Base-by-base conservation (phyloP, 2,329 filamentous ascomycete species). In the Colletotrichum coccodes region DNA sequence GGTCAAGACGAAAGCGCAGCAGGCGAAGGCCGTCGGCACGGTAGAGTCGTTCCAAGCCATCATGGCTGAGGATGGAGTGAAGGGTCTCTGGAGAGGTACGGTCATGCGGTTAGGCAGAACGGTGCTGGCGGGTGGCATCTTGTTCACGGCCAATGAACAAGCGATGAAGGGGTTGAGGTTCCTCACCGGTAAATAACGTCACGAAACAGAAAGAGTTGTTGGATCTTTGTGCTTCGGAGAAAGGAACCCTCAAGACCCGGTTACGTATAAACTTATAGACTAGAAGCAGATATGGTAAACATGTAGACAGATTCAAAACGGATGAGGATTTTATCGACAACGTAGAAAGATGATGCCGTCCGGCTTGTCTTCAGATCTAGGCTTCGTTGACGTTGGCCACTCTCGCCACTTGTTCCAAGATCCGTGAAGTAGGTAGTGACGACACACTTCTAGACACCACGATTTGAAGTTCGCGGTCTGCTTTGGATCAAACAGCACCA, bases 81-180 rank as follows among this genome's bases (percentile, higher is more conserved):
- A 32, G 26, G 63, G 63, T 4, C 42, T 66, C 23, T 66, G 63
- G 63, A 54, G 63, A 23, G 63, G 63, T 1, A 66, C 63, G 1
- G 57, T 66, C 30, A 66, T 66, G 63, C 38, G 63, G 14, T 14
- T 66, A 2, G 63, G 63, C 16, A 21, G 63, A 12, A 66, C 63
- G 6, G 63, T 66, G 3, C 14, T 66, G 63, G 40, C 63, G 4
- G 63, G 63, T 11, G 63, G 63, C n/a, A 62, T 66, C 5, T n/a
- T 66, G 26, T 66, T 66, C 26, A 66, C 57, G 8, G 63, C 63
- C 3, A 66, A 66, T 2, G 63, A 66, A 18, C 57, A 66, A 34
- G 63, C 40, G 3, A 26, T 66, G 49, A 66, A 66, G 34, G 49
- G 50, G 14, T 18, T 66, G 26, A 66, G 62, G 47, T 3, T 65